A percentile compares a stretch with the other conserved stretches of the same genome.
Evolutionary conservation across 176 grass and related monocot genomes (phyloP).

Genomic region (Cenchrus purpureus): DNA sequence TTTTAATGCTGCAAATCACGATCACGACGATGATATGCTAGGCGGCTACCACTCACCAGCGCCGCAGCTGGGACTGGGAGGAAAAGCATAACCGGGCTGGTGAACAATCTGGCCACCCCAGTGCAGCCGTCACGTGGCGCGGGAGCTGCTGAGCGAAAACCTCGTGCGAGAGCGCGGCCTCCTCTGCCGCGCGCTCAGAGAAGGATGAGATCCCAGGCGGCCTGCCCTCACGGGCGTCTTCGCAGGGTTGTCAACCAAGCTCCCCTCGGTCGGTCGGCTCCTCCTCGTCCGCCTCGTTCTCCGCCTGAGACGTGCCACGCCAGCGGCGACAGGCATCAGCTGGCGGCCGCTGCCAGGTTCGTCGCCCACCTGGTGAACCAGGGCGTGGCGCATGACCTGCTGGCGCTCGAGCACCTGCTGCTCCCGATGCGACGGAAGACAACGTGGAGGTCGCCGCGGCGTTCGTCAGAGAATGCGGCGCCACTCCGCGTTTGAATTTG

Average conservation of each 20-base stretch:
- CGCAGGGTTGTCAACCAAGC: slow-evolving; percentile 52
- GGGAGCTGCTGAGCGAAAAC: background rate
- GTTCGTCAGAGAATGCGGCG: slow-evolving; percentile 47
- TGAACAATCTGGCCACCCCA: too few species aligned
- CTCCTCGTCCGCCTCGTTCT: slow-evolving; percentile 56
- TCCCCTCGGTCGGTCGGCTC: slow-evolving; percentile 54
- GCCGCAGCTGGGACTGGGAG: too few species aligned
- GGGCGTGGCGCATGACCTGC: background rate
- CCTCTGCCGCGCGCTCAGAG: slow-evolving; percentile 58
- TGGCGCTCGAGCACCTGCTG: background rate
- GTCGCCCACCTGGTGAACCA: background rate
- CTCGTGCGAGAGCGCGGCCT: slow-evolving; percentile 65
- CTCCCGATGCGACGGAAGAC: background rate
- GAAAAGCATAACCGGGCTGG: too few species aligned
- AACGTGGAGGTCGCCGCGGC: slow-evolving; percentile 42
- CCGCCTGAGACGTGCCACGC: background rate
- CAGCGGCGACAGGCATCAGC: background rate
- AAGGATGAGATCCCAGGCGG: slow-evolving; percentile 58
- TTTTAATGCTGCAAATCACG: too few species aligned
- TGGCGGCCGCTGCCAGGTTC: background rate
- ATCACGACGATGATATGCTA: too few species aligned
- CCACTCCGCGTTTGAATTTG: slow-evolving; percentile 37
- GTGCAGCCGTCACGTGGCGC: too few species aligned
- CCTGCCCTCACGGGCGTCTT: slow-evolving; percentile 72
- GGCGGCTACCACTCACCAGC: too few species aligned